phyloP scores from a whole-genome alignment of 108 stramenopile species.

The Cyclotella baltica region DNA sequence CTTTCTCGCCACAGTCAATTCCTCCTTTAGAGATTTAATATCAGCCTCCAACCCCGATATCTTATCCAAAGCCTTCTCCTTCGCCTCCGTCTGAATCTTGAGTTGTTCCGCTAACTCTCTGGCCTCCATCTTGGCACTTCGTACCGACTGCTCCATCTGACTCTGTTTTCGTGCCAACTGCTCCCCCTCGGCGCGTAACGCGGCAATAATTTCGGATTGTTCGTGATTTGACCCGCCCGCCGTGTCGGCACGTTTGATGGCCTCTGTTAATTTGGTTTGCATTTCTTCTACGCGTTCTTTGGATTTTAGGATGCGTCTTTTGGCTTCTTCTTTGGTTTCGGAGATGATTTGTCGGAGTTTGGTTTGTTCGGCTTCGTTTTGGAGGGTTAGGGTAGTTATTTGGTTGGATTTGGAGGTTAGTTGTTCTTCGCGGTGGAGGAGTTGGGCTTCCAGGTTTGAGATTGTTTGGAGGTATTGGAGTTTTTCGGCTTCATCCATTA shows the following conservation, averaged over 20 bases:
- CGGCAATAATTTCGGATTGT: constrained; percentile 69
- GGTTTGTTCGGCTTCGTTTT: constrained; percentile 64
- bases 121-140: constrained; percentile 67
- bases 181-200: constrained; percentile 77
- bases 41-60: constrained; percentile 59
- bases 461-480: constrained; percentile 30
- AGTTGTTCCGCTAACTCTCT: constrained; percentile 62
- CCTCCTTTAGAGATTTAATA: constrained; percentile 68
- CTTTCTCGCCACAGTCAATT: constrained; percentile 61
- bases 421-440: constrained; percentile 71
- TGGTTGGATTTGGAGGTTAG: constrained; percentile 71
- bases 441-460: constrained; percentile 42
- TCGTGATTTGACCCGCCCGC: constrained; percentile 37
- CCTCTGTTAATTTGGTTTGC: constrained; percentile 56
- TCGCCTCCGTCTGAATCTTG: constrained; percentile 51
- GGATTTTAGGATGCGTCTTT: constrained; percentile 65
- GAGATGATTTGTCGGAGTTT: constrained; percentile 54
- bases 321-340: constrained; percentile 87
- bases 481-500: constrained; percentile 37
- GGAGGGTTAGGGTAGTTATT: constrained; percentile 57
- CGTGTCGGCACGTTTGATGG: constrained; percentile 33
- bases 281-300: constrained; percentile 81
- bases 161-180: constrained; percentile 74
- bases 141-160: constrained; percentile 81
- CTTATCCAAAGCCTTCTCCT: constrained; percentile 53